phyloP scores from a whole-genome alignment of 148 eudicot species.

The Camellia sinensis region DNA sequence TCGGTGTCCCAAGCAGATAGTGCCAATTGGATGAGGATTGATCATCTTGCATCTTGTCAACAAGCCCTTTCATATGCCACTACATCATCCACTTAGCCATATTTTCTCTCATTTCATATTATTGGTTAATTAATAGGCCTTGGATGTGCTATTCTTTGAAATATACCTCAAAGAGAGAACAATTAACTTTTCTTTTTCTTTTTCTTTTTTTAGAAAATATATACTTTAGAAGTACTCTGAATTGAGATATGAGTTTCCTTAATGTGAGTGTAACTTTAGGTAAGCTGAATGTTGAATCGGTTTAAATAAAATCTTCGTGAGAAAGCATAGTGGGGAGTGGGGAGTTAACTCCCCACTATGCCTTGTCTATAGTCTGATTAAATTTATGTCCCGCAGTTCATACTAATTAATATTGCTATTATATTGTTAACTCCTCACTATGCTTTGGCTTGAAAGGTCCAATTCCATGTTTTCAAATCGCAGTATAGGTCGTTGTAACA shows the following conservation, averaged over 20 bases:
- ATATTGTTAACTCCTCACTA: too few relatives aligned
- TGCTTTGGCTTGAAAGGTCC: not conserved
- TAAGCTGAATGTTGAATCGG: not conserved
- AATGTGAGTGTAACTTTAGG: not conserved
- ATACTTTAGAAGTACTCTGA: not conserved
- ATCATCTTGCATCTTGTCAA: slow-evolving; percentile 10
- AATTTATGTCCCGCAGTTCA: too few relatives aligned
- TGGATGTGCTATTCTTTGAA: not conserved
- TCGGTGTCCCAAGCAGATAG: not conserved
- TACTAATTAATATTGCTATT: too few relatives aligned
- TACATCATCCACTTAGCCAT: not conserved
- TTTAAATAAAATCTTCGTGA: not conserved
- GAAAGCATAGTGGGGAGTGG: not conserved
- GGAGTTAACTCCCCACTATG: too few relatives aligned
- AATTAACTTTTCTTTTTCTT: not conserved
- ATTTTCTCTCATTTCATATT: not conserved
- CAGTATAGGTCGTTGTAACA: too few relatives aligned
- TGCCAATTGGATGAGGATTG: not conserved
- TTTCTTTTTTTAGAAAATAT: too few relatives aligned
- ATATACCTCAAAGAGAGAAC: not conserved
- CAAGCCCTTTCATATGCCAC: not conserved
- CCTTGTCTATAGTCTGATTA: too few relatives aligned
- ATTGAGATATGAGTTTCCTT: not conserved
- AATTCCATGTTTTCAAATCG: not conserved
- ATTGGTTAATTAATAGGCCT: not conserved